Evolutionary conservation across 768 basidiomycete species (phyloP), one percentile per base, ranked within the genome.

Genomic region (Mycena metata): DNA sequence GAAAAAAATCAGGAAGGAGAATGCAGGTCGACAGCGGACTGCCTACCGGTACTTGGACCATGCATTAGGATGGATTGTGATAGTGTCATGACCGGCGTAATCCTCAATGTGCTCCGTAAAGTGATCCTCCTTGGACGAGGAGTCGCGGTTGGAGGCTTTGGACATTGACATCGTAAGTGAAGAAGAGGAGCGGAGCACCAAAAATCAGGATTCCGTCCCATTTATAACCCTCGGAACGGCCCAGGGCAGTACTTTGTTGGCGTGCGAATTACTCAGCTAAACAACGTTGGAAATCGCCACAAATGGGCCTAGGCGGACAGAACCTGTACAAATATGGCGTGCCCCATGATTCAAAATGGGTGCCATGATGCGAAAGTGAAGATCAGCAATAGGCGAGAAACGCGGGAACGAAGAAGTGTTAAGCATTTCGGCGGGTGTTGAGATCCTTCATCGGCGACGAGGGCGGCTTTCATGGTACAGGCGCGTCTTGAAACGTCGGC

Each of bases 31-130:
- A 39, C 30, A n/a, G n/a, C n/a, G 39, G 60, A 24, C 21, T 17
- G 69, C 81, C 46, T 73, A 90, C 90, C 89, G 84, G 61, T 85
- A 83, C 68, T 72, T 83, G n/a, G 86, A 82, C 89, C 87, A 90
- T 56, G 76, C 73, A 74, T 89, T 90, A 15, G 86, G 86, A 72
- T 83, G 79, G 21, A 67, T 75, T 13, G 79, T 74, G 61, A 82
- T 81, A 43, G 3, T 35, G 64, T 79, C 77, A 16, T 80, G 79
- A 23, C 77, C 79, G 19, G 77, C 76, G 33, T 74, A 69, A 10
- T 69, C 65, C n/a, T 71, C 66, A 54, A 65, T 72, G 67, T 54
- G 71, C 65, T 56, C 66, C 9, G 30, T 56, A 52, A 26, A 16
- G 19, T 45, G 24, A 21, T 60, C 56, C n/a, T 71, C 69, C 45